Base-by-base conservation (phyloP, 176 grass and related monocot species). In the Oryza australiensis region DNA sequence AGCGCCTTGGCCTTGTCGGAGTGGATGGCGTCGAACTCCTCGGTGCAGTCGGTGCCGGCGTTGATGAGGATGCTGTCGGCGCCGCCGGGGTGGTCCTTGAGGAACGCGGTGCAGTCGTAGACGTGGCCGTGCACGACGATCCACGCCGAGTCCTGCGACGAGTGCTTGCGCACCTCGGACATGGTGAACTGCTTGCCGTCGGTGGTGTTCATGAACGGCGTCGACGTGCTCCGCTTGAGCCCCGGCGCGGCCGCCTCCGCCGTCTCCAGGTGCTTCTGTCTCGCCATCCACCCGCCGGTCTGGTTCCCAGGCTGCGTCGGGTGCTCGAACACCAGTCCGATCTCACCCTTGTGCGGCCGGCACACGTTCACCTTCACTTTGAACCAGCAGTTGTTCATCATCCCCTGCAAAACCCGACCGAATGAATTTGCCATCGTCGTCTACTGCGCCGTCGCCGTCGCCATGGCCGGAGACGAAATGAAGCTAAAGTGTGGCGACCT, bases 331-430 rank as follows among this genome's bases (percentile, higher is more conserved):
- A 90, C 83, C 7, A 97, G 87, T 0, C 94, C 86, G 80, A 97
- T 94, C 87, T 97, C 94, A 11, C 88, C 88, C 77, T 51, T 87
- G 86, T 94, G 85, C 7, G 89, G 94, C 9, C 91, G 74, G 77
- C 96, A 99, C 87, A 91, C 85, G 83, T 94, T 95, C 68, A 94
- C 79, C 82, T 92, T 95, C 48, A 95, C 89, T 83, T 84, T 95
- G 89, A 99, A 99, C 96, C 96, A 99, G 83, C 96, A 99, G 68
- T 99, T 99, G 91, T 95, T 99, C 96, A 99, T 95, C 96, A 99
- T 99, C 24, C 96, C 96, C 95, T 98, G 77, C 27, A 62, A 77
- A 13, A 41, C 7, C 3, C 6, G 12, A 8, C 18, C 14, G 10
- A 53, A 55, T 55, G 49, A 7, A 22, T 7, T 51, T 22, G 16